Percentiles rank a stretch among this genome's conserved stretches.
Conservation (phyloP, 208 protist species). For the Porcisia deanei region DNA sequence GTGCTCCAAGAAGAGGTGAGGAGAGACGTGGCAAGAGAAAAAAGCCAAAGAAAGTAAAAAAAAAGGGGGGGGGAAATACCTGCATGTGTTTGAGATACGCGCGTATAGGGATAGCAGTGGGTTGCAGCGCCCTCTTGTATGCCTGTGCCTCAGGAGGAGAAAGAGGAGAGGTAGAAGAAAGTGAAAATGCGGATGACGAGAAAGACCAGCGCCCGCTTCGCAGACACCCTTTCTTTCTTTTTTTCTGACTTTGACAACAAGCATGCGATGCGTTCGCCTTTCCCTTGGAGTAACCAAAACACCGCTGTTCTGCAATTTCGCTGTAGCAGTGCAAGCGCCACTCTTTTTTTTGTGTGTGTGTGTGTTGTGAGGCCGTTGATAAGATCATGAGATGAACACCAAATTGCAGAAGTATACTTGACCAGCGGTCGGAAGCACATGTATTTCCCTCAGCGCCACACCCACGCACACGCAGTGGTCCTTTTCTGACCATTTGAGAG, state of each 20-base stretch:
- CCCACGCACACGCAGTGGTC: not conserved
- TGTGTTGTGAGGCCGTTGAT: not conserved
- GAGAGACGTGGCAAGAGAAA: constrained; percentile 6
- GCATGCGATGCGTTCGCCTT: not conserved
- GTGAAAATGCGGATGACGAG: not conserved
- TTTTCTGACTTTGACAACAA: not conserved
- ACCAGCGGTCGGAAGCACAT: not conserved
- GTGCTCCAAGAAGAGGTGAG: not conserved
- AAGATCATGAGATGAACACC: not conserved
- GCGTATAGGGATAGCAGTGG: not conserved
- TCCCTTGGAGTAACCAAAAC: not conserved
- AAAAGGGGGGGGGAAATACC: not conserved
- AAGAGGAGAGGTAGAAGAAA: no score
- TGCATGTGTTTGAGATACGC: not conserved
- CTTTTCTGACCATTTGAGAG: not conserved
- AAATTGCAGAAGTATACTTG: not conserved
- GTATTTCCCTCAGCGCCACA: not conserved
- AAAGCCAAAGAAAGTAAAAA: not conserved
- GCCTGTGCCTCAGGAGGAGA: not conserved
- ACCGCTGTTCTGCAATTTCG: not conserved
- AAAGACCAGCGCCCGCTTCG: not conserved
- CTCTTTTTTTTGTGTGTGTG: no score
- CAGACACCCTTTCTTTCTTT: not conserved
- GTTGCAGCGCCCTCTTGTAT: not conserved
- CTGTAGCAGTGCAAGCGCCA: not conserved